Percentiles rank a stretch among this genome's conserved stretches.
Evolutionary conservation across 192 early-diverging fungal species (phyloP).

Genomic region (Backusella australiensis): DNA sequence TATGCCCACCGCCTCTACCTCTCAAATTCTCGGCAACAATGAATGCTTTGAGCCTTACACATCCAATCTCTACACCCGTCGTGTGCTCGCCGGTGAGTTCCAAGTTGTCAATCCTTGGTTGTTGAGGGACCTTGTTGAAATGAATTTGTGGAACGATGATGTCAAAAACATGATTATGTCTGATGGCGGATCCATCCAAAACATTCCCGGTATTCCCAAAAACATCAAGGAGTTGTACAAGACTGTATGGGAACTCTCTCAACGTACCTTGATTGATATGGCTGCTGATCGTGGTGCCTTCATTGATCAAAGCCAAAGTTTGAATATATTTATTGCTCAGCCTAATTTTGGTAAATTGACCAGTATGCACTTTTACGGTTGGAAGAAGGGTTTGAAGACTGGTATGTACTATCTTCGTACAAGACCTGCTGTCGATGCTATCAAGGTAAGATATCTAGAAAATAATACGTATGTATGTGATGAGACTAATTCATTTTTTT

Average conservation of each 20-base stretch:
- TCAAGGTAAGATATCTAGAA: constrained; percentile 51
- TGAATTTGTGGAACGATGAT: constrained; percentile 88
- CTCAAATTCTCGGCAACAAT: constrained; percentile 97
- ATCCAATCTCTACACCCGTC: constrained; percentile 91
- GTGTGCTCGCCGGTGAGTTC: constrained; percentile 96
- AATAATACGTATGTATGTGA: not conserved
- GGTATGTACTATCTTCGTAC: constrained; percentile 99
- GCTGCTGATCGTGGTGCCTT: constrained; percentile 96
- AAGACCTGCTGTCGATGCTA: constrained; percentile 93
- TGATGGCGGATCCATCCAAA: constrained; percentile 85
- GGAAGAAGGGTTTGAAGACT: constrained; percentile 97
- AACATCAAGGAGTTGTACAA: constrained; percentile 95
- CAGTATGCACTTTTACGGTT: constrained; percentile 97
- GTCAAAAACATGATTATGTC: constrained; percentile 95
- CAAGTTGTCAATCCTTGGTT: constrained; percentile 98
- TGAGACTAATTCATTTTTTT: not conserved
- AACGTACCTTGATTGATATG: constrained; percentile 92
- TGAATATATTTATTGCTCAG: constrained; percentile 96
- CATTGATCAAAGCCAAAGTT: constrained; percentile 95
- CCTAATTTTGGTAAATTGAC: constrained; percentile 93
- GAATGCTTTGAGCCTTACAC: constrained; percentile 96
- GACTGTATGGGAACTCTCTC: constrained; percentile 95
- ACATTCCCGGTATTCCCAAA: constrained; percentile 73
- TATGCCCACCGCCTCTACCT: constrained; percentile 97
- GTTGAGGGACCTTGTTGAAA: constrained; percentile 91